Base-by-base conservation (phyloP, 2,329 filamentous ascomycete species). In the Blastomyces parvus region DNA sequence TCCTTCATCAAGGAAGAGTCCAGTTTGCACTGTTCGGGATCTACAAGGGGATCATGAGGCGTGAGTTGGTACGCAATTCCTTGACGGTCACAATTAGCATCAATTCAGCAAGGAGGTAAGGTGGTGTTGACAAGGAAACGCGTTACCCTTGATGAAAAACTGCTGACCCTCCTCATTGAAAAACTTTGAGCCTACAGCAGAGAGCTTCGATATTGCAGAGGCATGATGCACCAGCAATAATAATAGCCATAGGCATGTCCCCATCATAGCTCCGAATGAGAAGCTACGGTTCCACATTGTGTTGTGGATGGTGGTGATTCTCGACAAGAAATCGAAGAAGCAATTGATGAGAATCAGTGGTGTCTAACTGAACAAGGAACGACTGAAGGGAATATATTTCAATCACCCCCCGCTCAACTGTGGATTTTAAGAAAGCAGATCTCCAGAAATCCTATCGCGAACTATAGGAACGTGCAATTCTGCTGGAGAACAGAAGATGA, bases 141-240 rank as follows among this genome's bases (percentile, higher is more conserved):
- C 75, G 40, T 6, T 42, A 89, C 90, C 90, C 79, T 92, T 94
- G 75, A 94, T 83, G 75, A 86, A 94, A 81, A 89, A 95, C 73
- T 95, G 90, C 40, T 86, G 82, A 67, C 90, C 90, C 74, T 92
- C 85, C 70, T 84, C 85, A 68, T 86, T 86, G 79, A 95, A 96
- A 80, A 96, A 91, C 77, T 95, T 96, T 78, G 87, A 86, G 60
- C 90, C 90, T 62, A 87, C 84, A 52, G 78, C 77, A n/a, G 79
- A 79, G 66, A 87, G 83, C 62, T 82, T 82, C 44, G 82, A 77
- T 58, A 86, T 77, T 38, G 83, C 80, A 52, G 67, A 65, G 58
- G 70, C 72, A 14, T 69, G 63, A 70, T 69, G 64, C 42, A 65
- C 66, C 58, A 74, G 64, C 62, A 68, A 66, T 38, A 68, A 66